These are phyloP conservation scores for Aspergillus hiratsukae DNA, from an alignment of 2,329 filamentous ascomycete genomes.

Conservation along the genomic window DNA sequence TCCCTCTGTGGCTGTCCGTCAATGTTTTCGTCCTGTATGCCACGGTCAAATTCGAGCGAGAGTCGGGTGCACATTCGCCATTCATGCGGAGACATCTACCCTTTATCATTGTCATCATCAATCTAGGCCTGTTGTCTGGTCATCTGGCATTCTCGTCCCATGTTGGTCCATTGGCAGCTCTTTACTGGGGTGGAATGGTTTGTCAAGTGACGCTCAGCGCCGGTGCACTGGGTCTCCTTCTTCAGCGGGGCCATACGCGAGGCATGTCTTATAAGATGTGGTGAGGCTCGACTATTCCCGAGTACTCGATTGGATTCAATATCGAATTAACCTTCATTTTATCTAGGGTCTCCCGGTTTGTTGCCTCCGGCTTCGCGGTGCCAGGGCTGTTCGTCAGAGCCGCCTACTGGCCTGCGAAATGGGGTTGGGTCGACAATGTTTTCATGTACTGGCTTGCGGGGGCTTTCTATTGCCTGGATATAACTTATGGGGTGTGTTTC, in stretches of 20 bases:
- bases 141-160: neutral
- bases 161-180: neutral
- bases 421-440: neutral
- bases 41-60: neutral
- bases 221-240: neutral
- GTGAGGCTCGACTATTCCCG: neutral
- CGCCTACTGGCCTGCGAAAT: neutral
- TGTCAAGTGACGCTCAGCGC: neutral
- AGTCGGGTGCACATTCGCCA: neutral
- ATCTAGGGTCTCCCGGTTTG: neutral
- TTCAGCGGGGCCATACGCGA: neutral
- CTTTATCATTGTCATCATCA: neutral
- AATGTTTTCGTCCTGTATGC: constrained; percentile 2
- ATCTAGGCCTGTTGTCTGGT: neutral
- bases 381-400: neutral
- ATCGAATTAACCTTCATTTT: no score
- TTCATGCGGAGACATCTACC: neutral
- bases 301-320: no score
- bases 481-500: neutral
- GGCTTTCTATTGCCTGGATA: neutral
- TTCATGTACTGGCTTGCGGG: neutral
- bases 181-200: neutral
- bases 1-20: constrained; percentile 1
- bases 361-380: neutral
- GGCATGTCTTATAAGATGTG: neutral